These are phyloP conservation scores for Leccinum broughii DNA, from an alignment of 768 basidiomycete species.

Conservation along the genomic window DNA sequence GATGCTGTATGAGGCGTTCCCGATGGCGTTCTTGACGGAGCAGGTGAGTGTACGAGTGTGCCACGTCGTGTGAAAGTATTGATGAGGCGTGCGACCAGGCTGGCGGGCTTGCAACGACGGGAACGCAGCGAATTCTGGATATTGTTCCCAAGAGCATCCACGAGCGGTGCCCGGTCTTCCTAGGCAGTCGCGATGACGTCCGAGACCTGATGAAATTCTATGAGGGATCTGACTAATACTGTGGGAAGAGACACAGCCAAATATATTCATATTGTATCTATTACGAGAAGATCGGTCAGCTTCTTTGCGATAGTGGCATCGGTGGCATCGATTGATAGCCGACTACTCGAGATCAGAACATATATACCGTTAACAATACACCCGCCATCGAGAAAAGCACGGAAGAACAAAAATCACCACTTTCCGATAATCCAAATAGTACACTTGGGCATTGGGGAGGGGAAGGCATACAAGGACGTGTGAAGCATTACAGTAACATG, in stretches of 20 bases:
- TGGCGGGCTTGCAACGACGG: slow-evolving; percentile 95
- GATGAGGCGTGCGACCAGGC: slow-evolving; percentile 51
- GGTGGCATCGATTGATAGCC: neutral
- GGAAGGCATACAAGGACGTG: neutral
- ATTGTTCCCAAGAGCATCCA: slow-evolving; percentile 86
- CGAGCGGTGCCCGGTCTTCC: slow-evolving; percentile 89
- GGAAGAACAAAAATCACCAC: neutral
- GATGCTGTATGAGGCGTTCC: slow-evolving; percentile 95
- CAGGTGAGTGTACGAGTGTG: slow-evolving; percentile 54
- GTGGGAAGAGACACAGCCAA: neutral
- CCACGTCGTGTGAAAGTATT: neutral
- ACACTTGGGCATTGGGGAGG: neutral
- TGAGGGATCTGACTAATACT: slow-evolving; percentile 30
- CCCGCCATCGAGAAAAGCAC: neutral
- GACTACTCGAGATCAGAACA: neutral
- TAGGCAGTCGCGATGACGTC: slow-evolving; percentile 94
- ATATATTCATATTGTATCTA: neutral
- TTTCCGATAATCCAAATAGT: neutral
- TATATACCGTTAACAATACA: slow-evolving; percentile 27
- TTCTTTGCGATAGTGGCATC: neutral
- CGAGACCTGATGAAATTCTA: slow-evolving; percentile 88
- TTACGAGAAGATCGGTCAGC: neutral
- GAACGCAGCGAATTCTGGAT: slow-evolving; percentile 90
- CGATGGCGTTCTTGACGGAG: slow-evolving; percentile 94
- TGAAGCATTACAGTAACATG: neutral